A percentile compares a stretch with the other conserved stretches of the same genome.
Conservation (phyloP, 225 moss, liverwort and hornwort genomes). For the Sphagnum contortum region DNA sequence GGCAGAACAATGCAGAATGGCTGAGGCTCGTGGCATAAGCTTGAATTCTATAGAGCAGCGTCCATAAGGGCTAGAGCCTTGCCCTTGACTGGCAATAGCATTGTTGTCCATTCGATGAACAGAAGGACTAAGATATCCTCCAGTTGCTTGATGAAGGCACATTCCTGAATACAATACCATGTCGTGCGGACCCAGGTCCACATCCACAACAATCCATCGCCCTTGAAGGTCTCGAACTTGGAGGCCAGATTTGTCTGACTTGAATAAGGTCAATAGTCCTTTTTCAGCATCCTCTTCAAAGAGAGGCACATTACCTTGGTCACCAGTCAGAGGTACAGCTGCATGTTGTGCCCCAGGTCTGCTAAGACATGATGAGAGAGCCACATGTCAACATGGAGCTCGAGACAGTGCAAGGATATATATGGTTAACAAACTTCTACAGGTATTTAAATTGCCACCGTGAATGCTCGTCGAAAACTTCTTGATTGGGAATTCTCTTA, state of each 20-base stretch:
- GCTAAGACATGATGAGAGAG: conserved; percentile 7
- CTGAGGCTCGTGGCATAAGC: conserved; percentile 82
- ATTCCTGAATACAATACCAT: conserved; percentile 79
- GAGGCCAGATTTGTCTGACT: conserved; percentile 88
- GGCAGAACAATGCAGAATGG: conserved; percentile 83
- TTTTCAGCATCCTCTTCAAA: conserved; percentile 92
- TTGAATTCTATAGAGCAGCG: conserved; percentile 84
- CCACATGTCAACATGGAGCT: too few relatives aligned
- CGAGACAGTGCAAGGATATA: too few relatives aligned
- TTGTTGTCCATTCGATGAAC: conserved; percentile 69
- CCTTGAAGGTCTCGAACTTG: conserved; percentile 83
- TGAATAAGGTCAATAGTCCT: conserved; percentile 76
- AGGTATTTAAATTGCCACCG: too few relatives aligned
- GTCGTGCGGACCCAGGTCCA: conserved; percentile 75
- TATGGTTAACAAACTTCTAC: too few relatives aligned
- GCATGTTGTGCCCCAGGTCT: conserved; percentile 83
- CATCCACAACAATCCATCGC: conserved; percentile 85
- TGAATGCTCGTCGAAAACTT: too few relatives aligned
- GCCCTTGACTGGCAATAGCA: conserved; percentile 39
- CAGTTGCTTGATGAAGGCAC: conserved; percentile 77
- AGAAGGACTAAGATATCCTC: conserved; percentile 74
- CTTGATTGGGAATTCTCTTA: too few relatives aligned
- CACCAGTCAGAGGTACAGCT: conserved; percentile 37
- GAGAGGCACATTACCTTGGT: conserved; percentile 66
- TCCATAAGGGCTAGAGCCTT: conserved; percentile 44